Evolutionary conservation across 495 filamentous ascomycete genomes (phyloP).

Genomic region (Hypoxylon fuscum): DNA sequence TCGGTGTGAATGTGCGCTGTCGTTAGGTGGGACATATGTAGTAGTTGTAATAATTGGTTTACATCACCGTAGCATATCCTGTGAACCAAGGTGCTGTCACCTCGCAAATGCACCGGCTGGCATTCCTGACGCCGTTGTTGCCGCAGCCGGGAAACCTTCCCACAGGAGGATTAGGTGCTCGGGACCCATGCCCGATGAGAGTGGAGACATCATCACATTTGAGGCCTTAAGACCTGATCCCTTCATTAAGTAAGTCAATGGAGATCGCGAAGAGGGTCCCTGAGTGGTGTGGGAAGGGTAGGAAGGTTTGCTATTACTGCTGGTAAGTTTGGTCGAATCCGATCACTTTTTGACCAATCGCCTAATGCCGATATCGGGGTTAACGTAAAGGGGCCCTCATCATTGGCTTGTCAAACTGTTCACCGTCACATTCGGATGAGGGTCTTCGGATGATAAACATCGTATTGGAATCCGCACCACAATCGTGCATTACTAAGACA

Average conservation of each 20-base stretch:
- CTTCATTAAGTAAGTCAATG: not conserved
- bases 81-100: not conserved
- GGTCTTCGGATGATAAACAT: too few species aligned
- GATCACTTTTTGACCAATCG: not conserved
- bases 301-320: too few species aligned
- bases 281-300: too few species aligned
- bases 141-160: not conserved
- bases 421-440: not conserved
- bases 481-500: not conserved
- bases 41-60: not conserved
- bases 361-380: constrained; percentile 21
- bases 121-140: not conserved
- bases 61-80: not conserved
- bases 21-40: not conserved
- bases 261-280: not conserved
- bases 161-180: constrained; percentile 2
- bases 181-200: not conserved
- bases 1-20: not conserved
- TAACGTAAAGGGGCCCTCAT: not conserved
- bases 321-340: not conserved
- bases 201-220: constrained; percentile 1
- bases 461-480: not conserved
- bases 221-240: not conserved
- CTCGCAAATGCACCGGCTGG: not conserved
- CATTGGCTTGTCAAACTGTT: not conserved